A percentile compares a stretch with the other conserved stretches of the same genome.
phyloP scores from a whole-genome alignment of 805 yeast species.

The Brettanomyces sp. region DNA sequence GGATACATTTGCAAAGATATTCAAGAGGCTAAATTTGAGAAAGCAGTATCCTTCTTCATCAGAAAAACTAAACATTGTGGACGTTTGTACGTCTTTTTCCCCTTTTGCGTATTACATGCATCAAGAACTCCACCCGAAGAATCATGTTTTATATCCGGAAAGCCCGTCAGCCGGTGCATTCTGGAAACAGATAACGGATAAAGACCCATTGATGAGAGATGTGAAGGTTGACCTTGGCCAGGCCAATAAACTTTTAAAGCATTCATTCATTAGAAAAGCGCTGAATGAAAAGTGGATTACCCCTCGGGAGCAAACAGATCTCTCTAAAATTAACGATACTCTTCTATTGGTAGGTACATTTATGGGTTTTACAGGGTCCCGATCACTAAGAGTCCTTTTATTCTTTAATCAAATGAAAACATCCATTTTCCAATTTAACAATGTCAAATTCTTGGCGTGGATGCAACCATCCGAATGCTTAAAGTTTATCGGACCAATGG shows the following conservation, averaged over 20 bases:
- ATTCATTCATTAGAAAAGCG: constrained; percentile 16
- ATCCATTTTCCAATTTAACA: constrained; percentile 28
- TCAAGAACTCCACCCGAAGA: constrained; percentile 48
- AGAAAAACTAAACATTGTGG: constrained; percentile 40
- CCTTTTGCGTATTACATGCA: constrained; percentile 56
- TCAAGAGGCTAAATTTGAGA: constrained; percentile 37
- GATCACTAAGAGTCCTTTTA: constrained; percentile 33
- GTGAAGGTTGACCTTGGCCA: constrained; percentile 9
- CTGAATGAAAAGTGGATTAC: constrained; percentile 34
- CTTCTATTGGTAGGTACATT: constrained; percentile 23
- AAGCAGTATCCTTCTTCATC: constrained; percentile 26
- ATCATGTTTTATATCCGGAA: constrained; percentile 44
- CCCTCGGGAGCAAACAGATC: constrained; percentile 19
- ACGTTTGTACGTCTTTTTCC: constrained; percentile 52
- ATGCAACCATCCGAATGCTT: constrained; percentile 49
- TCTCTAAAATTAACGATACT: constrained; percentile 16
- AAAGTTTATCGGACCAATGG: constrained; percentile 52
- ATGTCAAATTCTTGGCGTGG: constrained; percentile 68
- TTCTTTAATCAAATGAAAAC: constrained; percentile 22
- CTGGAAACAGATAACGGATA: constrained; percentile 13
- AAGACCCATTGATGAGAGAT: constrained; percentile 10
- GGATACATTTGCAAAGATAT: constrained; percentile 21
- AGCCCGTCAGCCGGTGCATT: constrained; percentile 10
- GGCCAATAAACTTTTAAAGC: constrained; percentile 12
- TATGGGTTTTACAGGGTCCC: constrained; percentile 42